Percentiles rank a stretch among this genome's conserved stretches.
Conservation (phyloP, 2,329 filamentous ascomycete genomes). For the Ophiognomonia clavigignenti-juglandacearum region DNA sequence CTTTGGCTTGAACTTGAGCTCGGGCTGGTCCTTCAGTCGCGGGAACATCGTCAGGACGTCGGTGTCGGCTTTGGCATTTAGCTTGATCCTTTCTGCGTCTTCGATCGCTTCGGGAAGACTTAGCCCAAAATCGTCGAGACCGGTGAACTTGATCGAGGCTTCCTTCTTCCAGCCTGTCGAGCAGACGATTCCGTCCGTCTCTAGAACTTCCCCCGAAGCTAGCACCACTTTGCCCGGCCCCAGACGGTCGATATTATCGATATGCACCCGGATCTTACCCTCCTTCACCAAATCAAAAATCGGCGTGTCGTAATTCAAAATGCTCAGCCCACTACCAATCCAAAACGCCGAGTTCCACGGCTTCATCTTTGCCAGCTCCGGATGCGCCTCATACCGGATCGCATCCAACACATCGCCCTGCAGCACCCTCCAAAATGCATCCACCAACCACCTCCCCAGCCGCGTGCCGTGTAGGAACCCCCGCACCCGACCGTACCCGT, state of each 20-base stretch:
- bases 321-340: slow-evolving; percentile 45
- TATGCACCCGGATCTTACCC: slow-evolving; percentile 42
- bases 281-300: slow-evolving; percentile 46
- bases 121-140: too few species aligned
- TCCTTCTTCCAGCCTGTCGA: slow-evolving; percentile 48
- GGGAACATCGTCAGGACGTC: slow-evolving; percentile 5
- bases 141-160: slow-evolving; percentile 41
- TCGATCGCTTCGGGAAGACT: not conserved
- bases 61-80: slow-evolving; percentile 4
- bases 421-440: slow-evolving; percentile 44
- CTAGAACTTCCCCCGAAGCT: slow-evolving; percentile 30
- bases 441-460: slow-evolving; percentile 42
- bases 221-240: slow-evolving; percentile 35
- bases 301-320: slow-evolving; percentile 47
- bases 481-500: slow-evolving; percentile 44
- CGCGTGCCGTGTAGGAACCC: slow-evolving; percentile 45
- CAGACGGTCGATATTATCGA: slow-evolving; percentile 41
- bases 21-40: slow-evolving; percentile 6
- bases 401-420: slow-evolving; percentile 39
- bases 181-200: slow-evolving; percentile 43
- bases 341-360: slow-evolving; percentile 38
- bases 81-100: slow-evolving; percentile 4
- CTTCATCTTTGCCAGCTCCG: slow-evolving; percentile 34
- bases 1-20: slow-evolving; percentile 3
- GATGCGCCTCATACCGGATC: slow-evolving; percentile 40